These are phyloP conservation scores for Penicillium sp. DNA, from an alignment of 2,329 filamentous ascomycete species.

Conservation along the genomic window DNA sequence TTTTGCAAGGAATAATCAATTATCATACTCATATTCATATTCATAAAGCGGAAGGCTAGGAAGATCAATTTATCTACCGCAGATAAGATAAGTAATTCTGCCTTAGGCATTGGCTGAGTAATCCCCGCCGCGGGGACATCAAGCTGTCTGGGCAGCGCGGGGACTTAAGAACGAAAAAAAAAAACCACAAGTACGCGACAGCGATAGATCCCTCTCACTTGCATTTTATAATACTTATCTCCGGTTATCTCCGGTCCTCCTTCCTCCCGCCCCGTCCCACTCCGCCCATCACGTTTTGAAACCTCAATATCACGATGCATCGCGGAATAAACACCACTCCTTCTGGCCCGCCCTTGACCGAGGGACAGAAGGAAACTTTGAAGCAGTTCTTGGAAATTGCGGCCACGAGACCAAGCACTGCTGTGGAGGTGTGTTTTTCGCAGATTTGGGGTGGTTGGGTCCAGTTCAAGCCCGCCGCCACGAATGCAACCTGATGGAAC, in stretches of 20 bases:
- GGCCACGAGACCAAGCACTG: neutral
- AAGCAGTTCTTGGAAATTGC: neutral
- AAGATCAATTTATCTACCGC: neutral
- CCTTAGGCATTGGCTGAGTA: conserved; percentile 9
- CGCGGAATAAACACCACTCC: neutral
- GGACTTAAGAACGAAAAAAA: neutral
- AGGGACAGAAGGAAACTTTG: neutral
- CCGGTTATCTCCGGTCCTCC: neutral
- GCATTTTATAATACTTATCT: neutral
- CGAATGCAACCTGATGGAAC: neutral
- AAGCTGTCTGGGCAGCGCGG: neutral
- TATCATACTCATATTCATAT: neutral
- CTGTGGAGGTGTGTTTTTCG: neutral
- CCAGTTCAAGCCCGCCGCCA: neutral
- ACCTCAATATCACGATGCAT: neutral
- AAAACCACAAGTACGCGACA: neutral
- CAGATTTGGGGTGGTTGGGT: neutral
- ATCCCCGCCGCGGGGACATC: neutral
- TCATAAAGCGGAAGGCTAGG: neutral
- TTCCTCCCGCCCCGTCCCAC: neutral
- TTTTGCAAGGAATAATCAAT: neutral
- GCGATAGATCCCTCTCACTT: neutral
- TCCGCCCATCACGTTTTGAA: neutral
- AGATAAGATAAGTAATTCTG: neutral
- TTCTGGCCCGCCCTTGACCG: neutral